Evolutionary conservation across 2,329 filamentous ascomycete species (phyloP), one percentile per base, ranked within the genome.

Genomic region (Penicillium corylophilum): DNA sequence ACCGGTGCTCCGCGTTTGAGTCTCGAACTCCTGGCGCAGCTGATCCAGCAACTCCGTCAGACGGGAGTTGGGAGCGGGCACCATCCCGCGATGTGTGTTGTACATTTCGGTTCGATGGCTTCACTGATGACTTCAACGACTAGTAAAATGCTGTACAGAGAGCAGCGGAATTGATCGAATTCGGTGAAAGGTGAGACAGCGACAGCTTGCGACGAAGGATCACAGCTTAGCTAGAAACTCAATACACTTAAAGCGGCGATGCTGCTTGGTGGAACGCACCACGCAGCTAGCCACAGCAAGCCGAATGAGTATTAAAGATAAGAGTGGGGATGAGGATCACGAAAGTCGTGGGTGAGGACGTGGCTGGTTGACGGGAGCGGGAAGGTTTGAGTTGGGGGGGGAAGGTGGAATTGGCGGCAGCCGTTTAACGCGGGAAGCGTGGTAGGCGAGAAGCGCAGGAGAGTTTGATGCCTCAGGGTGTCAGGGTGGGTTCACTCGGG

Each of bases 31-130:
- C 67, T 84, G 82, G 68, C 93, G 86, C 64, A 99, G 84, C 71
- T 91, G 88, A 51, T 97, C 93, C 68, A 99, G 82, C 59, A 97
- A 84, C 79, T 99, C 93, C 62, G 88, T 90, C 64, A 97, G 80
- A 62, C 94, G 90, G 63, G 77, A 82, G 75, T 79, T 82, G 54
- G 88, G 86, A 61, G 84, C 86, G 57, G 78, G 76, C 57, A 85
- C 87, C 82, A 95, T 88, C 72, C 86, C 88, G 70, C 90, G 90
- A 79, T 95, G 91, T 66, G 83, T 78, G 72, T 88, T 89, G 75
- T 96, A 96, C 90, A 96, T 95, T 62, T 64, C 73, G 67, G 47
- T 39, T 18, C 18, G 15, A 26, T 5, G 44, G 24, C 44, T 33
- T 36, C 22, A 16, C 36, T 16, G 28, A 44, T 35, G 44, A 20